Percentiles rank a stretch among this genome's conserved stretches.
phyloP scores from a whole-genome alignment of 176 grass and related monocot genomes.

The Aegilops bicornis region DNA sequence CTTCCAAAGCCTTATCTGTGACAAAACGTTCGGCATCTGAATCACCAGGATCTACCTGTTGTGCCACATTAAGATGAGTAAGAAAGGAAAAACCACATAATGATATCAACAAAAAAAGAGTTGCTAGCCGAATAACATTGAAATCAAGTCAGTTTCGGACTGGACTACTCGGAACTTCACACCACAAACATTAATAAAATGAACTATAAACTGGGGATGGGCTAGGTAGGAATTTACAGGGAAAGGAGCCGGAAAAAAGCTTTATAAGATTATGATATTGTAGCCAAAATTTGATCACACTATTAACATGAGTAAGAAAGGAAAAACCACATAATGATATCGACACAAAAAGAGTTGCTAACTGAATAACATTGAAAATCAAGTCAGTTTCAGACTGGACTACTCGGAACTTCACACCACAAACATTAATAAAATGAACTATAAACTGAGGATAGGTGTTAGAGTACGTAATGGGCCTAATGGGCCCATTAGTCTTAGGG shows the following conservation, averaged over 20 bases:
- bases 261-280: constrained; percentile 17
- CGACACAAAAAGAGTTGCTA: no score
- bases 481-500: no score
- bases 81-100: constrained; percentile 1
- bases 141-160: not conserved
- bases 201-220: not conserved
- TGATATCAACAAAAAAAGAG: constrained; percentile 6
- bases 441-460: not conserved
- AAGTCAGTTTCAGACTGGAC: no score
- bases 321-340: no score
- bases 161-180: constrained; percentile 1
- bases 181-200: not conserved
- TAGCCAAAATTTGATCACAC: not conserved
- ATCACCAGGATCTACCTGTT: constrained; percentile 62
- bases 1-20: constrained; percentile 40
- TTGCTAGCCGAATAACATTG: not conserved
- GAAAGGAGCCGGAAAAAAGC: not conserved
- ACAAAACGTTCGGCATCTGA: constrained; percentile 59
- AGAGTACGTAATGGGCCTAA: no score
- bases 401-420: not conserved
- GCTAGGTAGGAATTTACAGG: not conserved
- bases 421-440: not conserved
- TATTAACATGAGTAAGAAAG: no score
- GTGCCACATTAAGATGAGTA: constrained; percentile 22
- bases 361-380: no score